Evolutionary conservation across 768 basidiomycete genomes (phyloP).

Genomic region (Boletus reticulatus): DNA sequence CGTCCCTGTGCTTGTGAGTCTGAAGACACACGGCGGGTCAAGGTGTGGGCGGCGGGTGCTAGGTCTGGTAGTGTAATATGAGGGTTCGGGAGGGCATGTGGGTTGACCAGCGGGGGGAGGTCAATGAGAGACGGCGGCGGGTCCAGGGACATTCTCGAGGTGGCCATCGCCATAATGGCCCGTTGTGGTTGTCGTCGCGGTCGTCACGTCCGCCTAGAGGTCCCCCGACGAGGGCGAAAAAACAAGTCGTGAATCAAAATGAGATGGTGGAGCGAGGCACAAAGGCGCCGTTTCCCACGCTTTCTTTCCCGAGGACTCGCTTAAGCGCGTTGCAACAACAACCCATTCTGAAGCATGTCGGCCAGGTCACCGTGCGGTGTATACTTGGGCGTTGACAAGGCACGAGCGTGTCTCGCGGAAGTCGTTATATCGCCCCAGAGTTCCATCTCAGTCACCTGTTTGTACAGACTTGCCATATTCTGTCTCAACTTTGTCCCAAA

Average conservation of each 20-base stretch:
- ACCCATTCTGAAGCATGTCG: background rate
- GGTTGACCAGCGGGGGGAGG: constrained; percentile 9
- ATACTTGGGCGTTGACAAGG: constrained; percentile 6
- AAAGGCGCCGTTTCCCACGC: constrained; percentile 25
- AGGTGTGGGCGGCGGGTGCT: constrained; percentile 1
- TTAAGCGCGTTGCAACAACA: constrained; percentile 14
- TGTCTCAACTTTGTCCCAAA: no score
- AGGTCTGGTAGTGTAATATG: constrained; percentile 13
- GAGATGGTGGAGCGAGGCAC: constrained; percentile 7
- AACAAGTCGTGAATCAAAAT: constrained; percentile 19
- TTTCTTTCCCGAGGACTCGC: constrained; percentile 15
- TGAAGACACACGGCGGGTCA: constrained; percentile 24
- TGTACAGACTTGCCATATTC: no score
- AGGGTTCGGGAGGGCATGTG: constrained; percentile 16
- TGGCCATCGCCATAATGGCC: constrained; percentile 16
- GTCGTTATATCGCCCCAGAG: background rate
- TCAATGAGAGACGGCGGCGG: constrained; percentile 2
- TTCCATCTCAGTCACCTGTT: constrained; percentile 2
- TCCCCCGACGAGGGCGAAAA: constrained; percentile 16
- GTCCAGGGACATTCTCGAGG: constrained; percentile 20
- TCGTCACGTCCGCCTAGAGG: constrained; percentile 11
- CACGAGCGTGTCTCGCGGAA: background rate
- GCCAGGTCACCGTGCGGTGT: background rate
- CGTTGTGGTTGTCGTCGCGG: constrained; percentile 10
- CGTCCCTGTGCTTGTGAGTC: constrained; percentile 25